Evolutionary conservation across 331 rosid genomes (phyloP), one percentile per base, ranked within the genome.

Genomic region (Malus hybrid): DNA sequence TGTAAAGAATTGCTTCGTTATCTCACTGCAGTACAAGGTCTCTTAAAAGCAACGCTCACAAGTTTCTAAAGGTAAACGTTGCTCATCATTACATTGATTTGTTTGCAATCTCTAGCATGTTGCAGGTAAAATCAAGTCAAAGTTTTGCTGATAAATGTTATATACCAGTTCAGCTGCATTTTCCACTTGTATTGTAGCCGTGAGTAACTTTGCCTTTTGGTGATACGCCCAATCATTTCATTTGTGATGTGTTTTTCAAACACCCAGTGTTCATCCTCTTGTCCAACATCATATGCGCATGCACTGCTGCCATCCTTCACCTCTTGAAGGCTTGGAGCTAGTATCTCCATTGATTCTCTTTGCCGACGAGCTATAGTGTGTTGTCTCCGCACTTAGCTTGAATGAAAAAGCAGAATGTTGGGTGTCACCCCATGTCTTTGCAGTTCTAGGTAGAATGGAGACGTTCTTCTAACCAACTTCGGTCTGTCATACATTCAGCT

Each of bases 401-500:
- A 42, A 1, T 42, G 46, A 42, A 42, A 42, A 42, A 42, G 39
- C 68, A 57, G 13, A 48, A 59, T 34, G 15, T 2, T 29, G 24
- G 7, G 6, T 60, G 27, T 52, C 69, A 5, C 27, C 7, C 69
- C 55, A 39, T 13, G 67, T 48, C 20, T 55, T 55, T 34, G 34
- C 5, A 31, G 29, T 29, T 64, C 24, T 42, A 42, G 46, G 46
- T 42, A 10, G 46, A 42, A 42, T 42, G 46, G 46, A 39, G 46
- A 39, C 3, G 46, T 42, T 42, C 46, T 42, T 42, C 46, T 42
- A 42, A 65, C 69, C 71, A 39, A 67, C 34, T 59, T 33, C 5
- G 8, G 57, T 56, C 20, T 34, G 67, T 66, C 15, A 31, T 64
- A 20, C 39, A 22, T 11, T 65, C 67, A 48, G 73, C 84, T 83